Conservation (phyloP, 1,284 basidiomycete genomes). For the Sanghuangporus baumii region DNA sequence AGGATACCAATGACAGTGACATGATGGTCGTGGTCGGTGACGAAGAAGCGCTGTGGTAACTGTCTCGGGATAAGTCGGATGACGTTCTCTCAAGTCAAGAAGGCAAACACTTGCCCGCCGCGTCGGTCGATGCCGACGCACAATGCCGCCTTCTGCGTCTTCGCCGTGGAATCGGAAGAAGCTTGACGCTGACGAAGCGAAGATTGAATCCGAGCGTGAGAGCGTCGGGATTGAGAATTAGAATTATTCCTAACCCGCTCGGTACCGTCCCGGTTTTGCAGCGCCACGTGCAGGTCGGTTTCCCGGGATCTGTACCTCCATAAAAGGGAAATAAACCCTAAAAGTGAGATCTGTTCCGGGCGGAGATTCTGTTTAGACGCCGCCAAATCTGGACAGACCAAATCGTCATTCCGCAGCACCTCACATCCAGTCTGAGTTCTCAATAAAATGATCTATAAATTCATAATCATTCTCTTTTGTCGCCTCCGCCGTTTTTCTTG, state of each 20-base stretch:
- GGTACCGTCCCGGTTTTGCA: neutral
- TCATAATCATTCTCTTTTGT: neutral
- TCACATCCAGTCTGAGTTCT: neutral
- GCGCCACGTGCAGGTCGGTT: neutral
- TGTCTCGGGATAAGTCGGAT: neutral
- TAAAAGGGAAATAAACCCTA: neutral
- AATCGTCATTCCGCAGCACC: conserved; percentile 14
- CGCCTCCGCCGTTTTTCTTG: neutral
- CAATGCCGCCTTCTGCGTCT: neutral
- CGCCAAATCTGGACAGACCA: neutral
- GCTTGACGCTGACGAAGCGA: neutral
- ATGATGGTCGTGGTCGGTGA: conserved; percentile 11
- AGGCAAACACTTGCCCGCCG: neutral
- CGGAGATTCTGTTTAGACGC: conserved; percentile 4
- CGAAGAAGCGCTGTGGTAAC: neutral
- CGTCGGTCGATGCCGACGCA: neutral
- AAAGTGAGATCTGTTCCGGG: neutral
- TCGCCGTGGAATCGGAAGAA: neutral
- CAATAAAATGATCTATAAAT: neutral
- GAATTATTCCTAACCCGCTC: neutral
- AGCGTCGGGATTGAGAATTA: neutral
- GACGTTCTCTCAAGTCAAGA: neutral
- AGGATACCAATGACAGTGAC: neutral
- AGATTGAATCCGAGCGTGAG: neutral
- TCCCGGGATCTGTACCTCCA: neutral